These are phyloP conservation scores for Linnemannia zychae DNA, from an alignment of 192 early-diverging fungal species.

Conservation along the genomic window DNA sequence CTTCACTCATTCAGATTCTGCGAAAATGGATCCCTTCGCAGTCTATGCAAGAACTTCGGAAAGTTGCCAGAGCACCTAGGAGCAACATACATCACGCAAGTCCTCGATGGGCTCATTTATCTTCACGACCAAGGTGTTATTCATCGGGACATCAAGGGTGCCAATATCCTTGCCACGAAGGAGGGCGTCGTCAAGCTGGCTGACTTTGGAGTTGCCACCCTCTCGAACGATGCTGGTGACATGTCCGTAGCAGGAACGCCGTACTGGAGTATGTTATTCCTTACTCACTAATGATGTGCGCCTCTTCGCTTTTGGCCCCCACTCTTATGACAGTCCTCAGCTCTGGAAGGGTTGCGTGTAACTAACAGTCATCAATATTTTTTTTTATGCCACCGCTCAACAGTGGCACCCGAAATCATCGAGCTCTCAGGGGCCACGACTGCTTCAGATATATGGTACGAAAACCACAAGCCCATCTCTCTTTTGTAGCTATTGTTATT, in stretches of 20 bases:
- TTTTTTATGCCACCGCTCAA: constrained; percentile 6
- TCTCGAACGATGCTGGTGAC: constrained; percentile 62
- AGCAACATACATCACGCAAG: constrained; percentile 83
- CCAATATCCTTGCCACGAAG: constrained; percentile 79
- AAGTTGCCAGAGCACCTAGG: constrained; percentile 79
- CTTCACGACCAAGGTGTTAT: constrained; percentile 90
- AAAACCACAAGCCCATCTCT: neutral
- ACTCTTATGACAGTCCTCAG: neutral
- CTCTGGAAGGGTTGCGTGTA: neutral
- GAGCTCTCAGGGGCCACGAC: constrained; percentile 76
- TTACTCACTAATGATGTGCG: neutral
- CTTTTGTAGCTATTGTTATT: too few species aligned
- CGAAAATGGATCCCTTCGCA: constrained; percentile 81
- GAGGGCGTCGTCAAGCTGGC: constrained; percentile 82
- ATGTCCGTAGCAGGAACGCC: constrained; percentile 75
- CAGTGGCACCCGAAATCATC: constrained; percentile 79
- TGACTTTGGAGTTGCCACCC: constrained; percentile 83
- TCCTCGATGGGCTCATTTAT: constrained; percentile 89
- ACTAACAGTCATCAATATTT: neutral
- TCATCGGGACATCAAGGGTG: constrained; percentile 95
- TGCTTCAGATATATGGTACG: constrained; percentile 75
- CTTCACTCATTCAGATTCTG: constrained; percentile 62
- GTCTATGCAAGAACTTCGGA: constrained; percentile 79
- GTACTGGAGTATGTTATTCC: constrained; percentile 71
- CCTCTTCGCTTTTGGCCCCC: neutral